Evolutionary conservation across 345 rosid species (phyloP).

Genomic region (Euphorbia lathyris): DNA sequence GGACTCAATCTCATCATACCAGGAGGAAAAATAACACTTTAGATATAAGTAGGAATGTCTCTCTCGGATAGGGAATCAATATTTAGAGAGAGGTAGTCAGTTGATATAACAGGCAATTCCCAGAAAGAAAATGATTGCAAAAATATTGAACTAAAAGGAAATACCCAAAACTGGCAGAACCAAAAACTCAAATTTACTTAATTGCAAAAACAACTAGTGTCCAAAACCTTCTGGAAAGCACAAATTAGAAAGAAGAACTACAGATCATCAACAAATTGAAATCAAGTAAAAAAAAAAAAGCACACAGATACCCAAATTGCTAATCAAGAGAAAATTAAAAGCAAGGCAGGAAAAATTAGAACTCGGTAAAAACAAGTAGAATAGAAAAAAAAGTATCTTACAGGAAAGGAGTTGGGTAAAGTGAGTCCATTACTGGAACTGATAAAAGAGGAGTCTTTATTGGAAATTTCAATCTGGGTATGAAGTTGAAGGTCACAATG

Average conservation of each 20-base stretch:
- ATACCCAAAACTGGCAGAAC: neutral
- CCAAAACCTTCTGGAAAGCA: neutral
- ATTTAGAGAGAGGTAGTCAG: neutral
- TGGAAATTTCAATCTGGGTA: slow-evolving; percentile 46
- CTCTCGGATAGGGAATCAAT: too few species aligned
- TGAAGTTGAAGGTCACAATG: slow-evolving; percentile 34
- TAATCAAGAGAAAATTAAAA: neutral
- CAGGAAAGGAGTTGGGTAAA: slow-evolving; percentile 38
- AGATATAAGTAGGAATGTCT: too few species aligned
- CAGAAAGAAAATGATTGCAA: too few species aligned
- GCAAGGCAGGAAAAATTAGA: too few species aligned
- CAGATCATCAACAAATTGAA: slow-evolving; percentile 2
- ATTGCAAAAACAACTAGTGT: neutral
- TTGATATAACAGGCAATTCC: neutral
- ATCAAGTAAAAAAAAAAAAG: neutral
- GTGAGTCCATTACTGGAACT: slow-evolving; percentile 28
- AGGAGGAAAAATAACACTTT: too few species aligned
- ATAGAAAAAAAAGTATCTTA: slow-evolving; percentile 13
- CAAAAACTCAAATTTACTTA: neutral
- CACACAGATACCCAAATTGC: neutral
- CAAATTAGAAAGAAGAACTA: neutral
- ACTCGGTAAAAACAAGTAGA: neutral
- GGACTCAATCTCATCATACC: neutral
- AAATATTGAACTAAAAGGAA: neutral
- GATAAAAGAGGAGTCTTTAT: slow-evolving; percentile 30